A percentile compares a stretch with the other conserved stretches of the same genome.
Evolutionary conservation across 495 filamentous ascomycete species (phyloP).

Genomic region (Neurospora cerealis): DNA sequence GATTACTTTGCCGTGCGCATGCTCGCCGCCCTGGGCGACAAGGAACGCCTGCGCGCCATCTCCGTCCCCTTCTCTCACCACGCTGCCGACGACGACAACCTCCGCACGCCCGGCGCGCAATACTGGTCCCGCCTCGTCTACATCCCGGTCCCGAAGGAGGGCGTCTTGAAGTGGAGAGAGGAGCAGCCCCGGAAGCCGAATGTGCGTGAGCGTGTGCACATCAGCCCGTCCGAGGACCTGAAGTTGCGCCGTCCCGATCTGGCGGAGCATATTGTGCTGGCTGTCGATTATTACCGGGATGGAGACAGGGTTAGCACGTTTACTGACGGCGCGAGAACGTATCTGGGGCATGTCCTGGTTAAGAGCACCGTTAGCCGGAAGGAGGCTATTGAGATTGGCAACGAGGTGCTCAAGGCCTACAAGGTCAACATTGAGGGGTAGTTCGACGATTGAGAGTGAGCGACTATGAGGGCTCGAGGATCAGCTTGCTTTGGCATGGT

Average conservation of each 20-base stretch:
- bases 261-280: constrained; percentile 11
- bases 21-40: constrained; percentile 22
- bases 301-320: constrained; percentile 11
- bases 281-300: constrained; percentile 11
- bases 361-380: constrained; percentile 10
- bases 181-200: no score
- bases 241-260: constrained; percentile 15
- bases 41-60: constrained; percentile 12
- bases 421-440: constrained; percentile 4
- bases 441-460: no score
- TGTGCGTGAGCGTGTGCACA: no score
- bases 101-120: constrained; percentile 6
- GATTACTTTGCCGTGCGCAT: constrained; percentile 29
- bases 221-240: constrained; percentile 18
- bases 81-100: neutral
- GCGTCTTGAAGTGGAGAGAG: constrained; percentile 5
- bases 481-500: no score
- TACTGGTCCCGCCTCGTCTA: constrained; percentile 23
- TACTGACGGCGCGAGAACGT: constrained; percentile 18
- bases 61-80: constrained; percentile 16
- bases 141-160: constrained; percentile 15
- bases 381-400: constrained; percentile 12
- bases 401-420: constrained; percentile 13
- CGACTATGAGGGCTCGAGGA: no score
- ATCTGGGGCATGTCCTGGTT: constrained; percentile 18